These are phyloP conservation scores for Corylus heterophylla DNA, from an alignment of 306 rosid genomes.

Conservation along the genomic window DNA sequence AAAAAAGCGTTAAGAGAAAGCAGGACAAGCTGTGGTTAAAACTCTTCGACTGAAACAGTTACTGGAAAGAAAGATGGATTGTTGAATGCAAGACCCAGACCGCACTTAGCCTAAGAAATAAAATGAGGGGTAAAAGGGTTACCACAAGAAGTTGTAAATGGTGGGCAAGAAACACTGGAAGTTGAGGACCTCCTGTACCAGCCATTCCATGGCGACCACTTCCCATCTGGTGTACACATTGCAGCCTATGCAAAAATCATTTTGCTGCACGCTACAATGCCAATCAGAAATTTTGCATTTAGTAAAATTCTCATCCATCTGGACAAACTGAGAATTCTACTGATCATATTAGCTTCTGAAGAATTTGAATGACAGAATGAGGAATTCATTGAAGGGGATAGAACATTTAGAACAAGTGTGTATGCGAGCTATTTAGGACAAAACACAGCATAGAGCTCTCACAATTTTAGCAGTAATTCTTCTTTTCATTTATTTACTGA, in stretches of 20 bases:
- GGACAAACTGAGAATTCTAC: background rate
- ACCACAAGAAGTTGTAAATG: conserved; percentile 83
- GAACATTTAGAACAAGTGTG: background rate
- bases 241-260: conserved; percentile 47
- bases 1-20: background rate
- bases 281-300: conserved; percentile 29
- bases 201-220: conserved; percentile 99
- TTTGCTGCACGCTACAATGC: conserved; percentile 60
- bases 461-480: background rate
- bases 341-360: background rate
- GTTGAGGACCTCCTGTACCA: conserved; percentile 81
- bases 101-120: conserved; percentile 21
- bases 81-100: conserved; percentile 16
- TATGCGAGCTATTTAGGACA: background rate
- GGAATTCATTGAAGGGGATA: background rate
- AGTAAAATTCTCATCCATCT: conserved; percentile 1
- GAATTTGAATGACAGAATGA: background rate
- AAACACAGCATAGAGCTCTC: background rate
- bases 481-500: background rate
- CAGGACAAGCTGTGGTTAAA: conserved; percentile 11
- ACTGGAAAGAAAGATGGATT: conserved; percentile 9
- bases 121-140: conserved; percentile 23
- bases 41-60: conserved; percentile 6
- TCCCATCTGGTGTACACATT: conserved; percentile 67
- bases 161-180: conserved; percentile 86